Base-by-base conservation (phyloP, 345 rosid species). In the Eucalyptus curtisii region DNA sequence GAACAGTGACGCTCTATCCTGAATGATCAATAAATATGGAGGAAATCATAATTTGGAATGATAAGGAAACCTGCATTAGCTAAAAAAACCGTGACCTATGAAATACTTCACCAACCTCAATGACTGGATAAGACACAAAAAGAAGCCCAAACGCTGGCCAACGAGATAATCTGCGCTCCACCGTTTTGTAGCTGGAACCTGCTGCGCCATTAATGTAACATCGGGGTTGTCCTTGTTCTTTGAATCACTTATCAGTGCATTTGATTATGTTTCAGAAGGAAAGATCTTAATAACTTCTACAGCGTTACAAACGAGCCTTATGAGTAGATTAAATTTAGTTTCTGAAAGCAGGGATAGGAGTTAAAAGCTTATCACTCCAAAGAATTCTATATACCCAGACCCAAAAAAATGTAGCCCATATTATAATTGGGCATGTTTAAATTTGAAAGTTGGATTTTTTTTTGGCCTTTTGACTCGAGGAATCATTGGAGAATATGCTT, bases 61-160 rank as follows among this genome's bases (percentile, higher is more conserved):
- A 30, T 14, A 13, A 13, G 17, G 37, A 61, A 30, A 27, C 71
- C 8, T 2, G 8, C 33, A 6, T 61, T 61, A 61, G 71, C 17
- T 30, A 30, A 14, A 6, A 61, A 61, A 30, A 7, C 0, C 3
- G 33, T 30, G 33, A 7, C 37, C 1, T 0, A 13, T 30, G 19
- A 61, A 30, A 13, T 30, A n/a, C 17, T 61, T 61, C 6, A 30
- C 71, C 12, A 7, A 61, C 71, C 71, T 61, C 33, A 30, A 61
- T 14, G 17, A 61, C 14, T 47, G 71, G 33, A 7, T 3, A 6
- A 30, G 71, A 61, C 17, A 61, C 17, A 30, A 30, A 61, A 13
- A 30, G 71, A 61, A 30, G 71, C 33, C 71, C 71, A 6, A 61
- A 13, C 71, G 16, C 14, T 12, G 33, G 16, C 68, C 33, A 61